A percentile compares a stretch with the other conserved stretches of the same genome.
phyloP scores from a whole-genome alignment of 768 basidiomycete species.

The Mycena galopus region DNA sequence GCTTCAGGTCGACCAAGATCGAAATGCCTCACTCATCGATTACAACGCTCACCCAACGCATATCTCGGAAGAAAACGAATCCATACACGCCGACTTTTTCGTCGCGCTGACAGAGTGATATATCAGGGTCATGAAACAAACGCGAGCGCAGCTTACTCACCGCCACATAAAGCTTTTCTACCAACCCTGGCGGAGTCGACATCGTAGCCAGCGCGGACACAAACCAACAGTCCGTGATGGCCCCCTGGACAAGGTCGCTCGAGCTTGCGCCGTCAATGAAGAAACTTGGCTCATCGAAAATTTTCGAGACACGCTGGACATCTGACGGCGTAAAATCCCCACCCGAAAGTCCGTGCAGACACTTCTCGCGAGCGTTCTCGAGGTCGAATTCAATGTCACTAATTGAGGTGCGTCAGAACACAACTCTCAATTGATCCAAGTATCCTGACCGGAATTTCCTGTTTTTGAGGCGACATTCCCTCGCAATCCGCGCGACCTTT shows the following conservation, averaged over 20 bases:
- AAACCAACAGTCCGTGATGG: conserved; percentile 68
- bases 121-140: background rate
- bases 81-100: conserved; percentile 69
- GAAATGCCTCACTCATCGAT: conserved; percentile 4
- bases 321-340: conserved; percentile 48
- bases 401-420: background rate
- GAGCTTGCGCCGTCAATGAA: conserved; percentile 59
- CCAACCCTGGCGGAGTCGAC: conserved; percentile 55
- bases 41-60: conserved; percentile 57
- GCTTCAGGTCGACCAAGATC: background rate
- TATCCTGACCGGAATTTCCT: conserved; percentile 61
- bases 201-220: conserved; percentile 65
- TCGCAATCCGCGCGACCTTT: conserved; percentile 59
- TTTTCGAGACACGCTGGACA: conserved; percentile 62
- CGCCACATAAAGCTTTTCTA: conserved; percentile 67
- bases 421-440: background rate
- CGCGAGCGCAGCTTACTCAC: conserved; percentile 41
- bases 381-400: conserved; percentile 72
- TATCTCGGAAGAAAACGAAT: conserved; percentile 69
- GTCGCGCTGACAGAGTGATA: conserved; percentile 51
- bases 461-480: conserved; percentile 61
- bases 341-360: conserved; percentile 54
- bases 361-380: conserved; percentile 54
- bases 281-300: conserved; percentile 66
- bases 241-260: conserved; percentile 63